Percentiles rank a stretch among this genome's conserved stretches.
Conservation (phyloP, 768 basidiomycete species). For the Boletus speciosus region DNA sequence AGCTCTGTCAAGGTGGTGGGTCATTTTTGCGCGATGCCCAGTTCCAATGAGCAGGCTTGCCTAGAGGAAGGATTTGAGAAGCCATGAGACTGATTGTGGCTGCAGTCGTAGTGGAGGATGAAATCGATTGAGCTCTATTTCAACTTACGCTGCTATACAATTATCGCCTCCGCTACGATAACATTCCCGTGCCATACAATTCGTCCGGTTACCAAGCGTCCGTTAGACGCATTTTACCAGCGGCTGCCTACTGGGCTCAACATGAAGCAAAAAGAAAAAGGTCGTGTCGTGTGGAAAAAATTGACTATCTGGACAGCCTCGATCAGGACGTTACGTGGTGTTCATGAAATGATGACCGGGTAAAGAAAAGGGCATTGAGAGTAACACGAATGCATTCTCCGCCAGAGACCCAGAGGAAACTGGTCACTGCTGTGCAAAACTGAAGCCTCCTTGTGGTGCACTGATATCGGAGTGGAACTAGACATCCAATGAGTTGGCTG, state of each 20-base stretch:
- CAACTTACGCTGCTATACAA: constrained; percentile 1
- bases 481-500: constrained; percentile 6
- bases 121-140: constrained; percentile 6
- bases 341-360: constrained; percentile 20
- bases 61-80: constrained; percentile 91
- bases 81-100: constrained; percentile 58
- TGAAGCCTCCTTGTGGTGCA: constrained; percentile 95
- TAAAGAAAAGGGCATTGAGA: constrained; percentile 6
- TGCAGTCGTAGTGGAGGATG: constrained; percentile 2
- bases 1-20: constrained; percentile 54
- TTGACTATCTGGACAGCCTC: constrained; percentile 12
- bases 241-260: constrained; percentile 21
- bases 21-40: neutral
- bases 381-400: neutral
- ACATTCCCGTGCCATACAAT: constrained; percentile 17
- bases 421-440: constrained; percentile 68
- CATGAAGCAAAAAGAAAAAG: constrained; percentile 20
- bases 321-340: constrained; percentile 14
- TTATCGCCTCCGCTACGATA: constrained; percentile 23
- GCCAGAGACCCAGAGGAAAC: constrained; percentile 1
- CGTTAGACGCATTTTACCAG: constrained; percentile 30
- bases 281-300: constrained; percentile 8
- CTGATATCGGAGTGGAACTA: constrained; percentile 83
- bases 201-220: constrained; percentile 25
- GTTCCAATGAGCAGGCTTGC: constrained; percentile 35